Evolutionary conservation across 108 stramenopile genomes (phyloP), one percentile per base, ranked within the genome.

Genomic region (Nitzschia sp.): DNA sequence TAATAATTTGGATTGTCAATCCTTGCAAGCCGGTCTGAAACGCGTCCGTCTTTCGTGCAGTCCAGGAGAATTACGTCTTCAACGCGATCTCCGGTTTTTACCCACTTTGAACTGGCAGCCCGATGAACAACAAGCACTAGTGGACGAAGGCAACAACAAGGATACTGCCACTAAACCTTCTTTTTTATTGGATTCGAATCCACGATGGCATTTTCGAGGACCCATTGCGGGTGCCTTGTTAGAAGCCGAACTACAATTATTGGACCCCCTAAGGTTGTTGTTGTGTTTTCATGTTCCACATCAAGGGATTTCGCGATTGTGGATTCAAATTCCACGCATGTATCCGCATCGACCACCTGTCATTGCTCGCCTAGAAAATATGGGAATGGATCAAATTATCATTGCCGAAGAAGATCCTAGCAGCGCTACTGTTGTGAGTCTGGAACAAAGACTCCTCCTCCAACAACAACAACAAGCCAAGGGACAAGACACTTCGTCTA

Each of bases 311-410:
- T 58, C 46, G 21, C 35, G 66, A 38, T 38, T 87, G 30, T 59
- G 54, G 59, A 76, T 90, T 72, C 82, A 79, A 51, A 71, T 90
- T 33, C 89, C 89, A 38, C 69, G 89, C 56, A 87, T 90, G 89
- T 90, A 86, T 70, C 89, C 89, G 35, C 89, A 90, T 54, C 74
- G 64, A 8, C 82, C 84, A 32, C 89, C 89, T 6, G 65, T 63
- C 23, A 67, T 90, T 0, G 61, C 73, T 17, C 71, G 82, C 0
- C 78, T 84, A 34, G 72, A 71, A 60, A 35, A 54, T 9, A 42
- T 67, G 17, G 46, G 47, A 25, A 46, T 78, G 38, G 51, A 71
- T 11, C 51, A 46, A 13, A 81, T 86, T 47, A 59, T 82, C 64
- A 46, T 89, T 62, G 26, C 35, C 53, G 83, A 84, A 67, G 71